phyloP scores from a whole-genome alignment of 768 basidiomycete genomes.

The Mycena rebaudengoi region DNA sequence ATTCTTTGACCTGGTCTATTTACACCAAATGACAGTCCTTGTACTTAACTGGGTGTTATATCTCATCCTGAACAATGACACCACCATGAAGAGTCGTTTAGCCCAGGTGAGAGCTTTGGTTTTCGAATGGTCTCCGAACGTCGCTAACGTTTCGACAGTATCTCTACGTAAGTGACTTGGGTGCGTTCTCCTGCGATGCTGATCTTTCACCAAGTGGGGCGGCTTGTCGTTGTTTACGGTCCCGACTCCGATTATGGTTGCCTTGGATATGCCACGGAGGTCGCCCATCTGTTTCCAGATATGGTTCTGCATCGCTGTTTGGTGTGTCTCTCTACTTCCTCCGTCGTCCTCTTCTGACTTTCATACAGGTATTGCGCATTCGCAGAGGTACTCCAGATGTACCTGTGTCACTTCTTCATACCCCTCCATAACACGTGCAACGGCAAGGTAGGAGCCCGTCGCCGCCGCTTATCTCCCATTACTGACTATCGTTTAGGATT shows the following conservation, averaged over 20 bases:
- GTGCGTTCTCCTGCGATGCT: background rate
- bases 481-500: conserved; percentile 27
- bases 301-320: conserved; percentile 32
- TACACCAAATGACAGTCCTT: conserved; percentile 16
- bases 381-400: conserved; percentile 25
- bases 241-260: conserved; percentile 36
- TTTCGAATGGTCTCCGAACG: background rate
- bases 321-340: no score
- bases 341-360: no score
- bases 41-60: conserved; percentile 43
- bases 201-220: conserved; percentile 14
- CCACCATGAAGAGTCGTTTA: conserved; percentile 19
- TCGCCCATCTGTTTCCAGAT: conserved; percentile 36
- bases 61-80: conserved; percentile 28
- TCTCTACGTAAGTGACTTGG: conserved; percentile 11
- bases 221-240: conserved; percentile 23
- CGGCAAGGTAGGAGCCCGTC: conserved; percentile 9
- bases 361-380: conserved; percentile 26
- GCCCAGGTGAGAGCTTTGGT: conserved; percentile 19
- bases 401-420: conserved; percentile 23
- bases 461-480: background rate
- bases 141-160: background rate
- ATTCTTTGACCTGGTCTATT: background rate
- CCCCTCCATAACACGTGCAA: conserved; percentile 1
- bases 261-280: conserved; percentile 38